Evolutionary conservation across 2,329 filamentous ascomycete species (phyloP), one percentile per base, ranked within the genome.

Genomic region (Colletotrichum viniferum): DNA sequence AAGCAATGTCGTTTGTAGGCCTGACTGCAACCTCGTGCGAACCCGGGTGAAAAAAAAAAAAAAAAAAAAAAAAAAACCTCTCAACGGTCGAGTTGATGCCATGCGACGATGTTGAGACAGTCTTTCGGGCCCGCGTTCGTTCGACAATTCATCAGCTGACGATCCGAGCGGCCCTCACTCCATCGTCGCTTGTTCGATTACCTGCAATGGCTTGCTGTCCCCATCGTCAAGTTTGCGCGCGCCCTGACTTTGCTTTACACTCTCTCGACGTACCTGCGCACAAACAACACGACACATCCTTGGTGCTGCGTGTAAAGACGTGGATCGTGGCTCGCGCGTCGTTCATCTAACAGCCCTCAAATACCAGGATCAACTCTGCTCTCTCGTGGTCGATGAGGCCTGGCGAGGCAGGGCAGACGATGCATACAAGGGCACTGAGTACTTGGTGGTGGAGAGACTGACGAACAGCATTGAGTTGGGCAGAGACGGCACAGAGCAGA

Each of bases 141-240:
- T 73, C 73, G 73, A 73, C 64, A 36, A 14, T 48, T 32, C 48
- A 63, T 68, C 73, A 60, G 38, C 63, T 68, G 58, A 64, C 38
- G 16, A 73, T 52, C 69, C 69, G 34, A 76, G 73, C 69, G 63
- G 16, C 16, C 13, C 61, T 63, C 55, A 0, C 26, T 52, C 43
- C 43, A 26, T 63, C 3, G 34, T 38, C 61, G 8, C 26, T 62
- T 21, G 16, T 62, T 36, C 30, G 4, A 5, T 34, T 13, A 13
- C 43, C 10, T 38, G 9, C 43, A 13, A 48, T 63, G 32, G 32
- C 13, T 38, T 62, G 3, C 21, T 26, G 10, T 21, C 30, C 18
- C 60, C 4, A 18, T 65, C 63, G 63, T 58, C 63, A 52, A 52
- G 26, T 13, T 18, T 65, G 7, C 0, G 55, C 13, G 64, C 28